Percentiles rank a stretch among this genome's conserved stretches.
phyloP scores from a whole-genome alignment of 257 asterid genomes.

The Capsicum baccatum region DNA sequence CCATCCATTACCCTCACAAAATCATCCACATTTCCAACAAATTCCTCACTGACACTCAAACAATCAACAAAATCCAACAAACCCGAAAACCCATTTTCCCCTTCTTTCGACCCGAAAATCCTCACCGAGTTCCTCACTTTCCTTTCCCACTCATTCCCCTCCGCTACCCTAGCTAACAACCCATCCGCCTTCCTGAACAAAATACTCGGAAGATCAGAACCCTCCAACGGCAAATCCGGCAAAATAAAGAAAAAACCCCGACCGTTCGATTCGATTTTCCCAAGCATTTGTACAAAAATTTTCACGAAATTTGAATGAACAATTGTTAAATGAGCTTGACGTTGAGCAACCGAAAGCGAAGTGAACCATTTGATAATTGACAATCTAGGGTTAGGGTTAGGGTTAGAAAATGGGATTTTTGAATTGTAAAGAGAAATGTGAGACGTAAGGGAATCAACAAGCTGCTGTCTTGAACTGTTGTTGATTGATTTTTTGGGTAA shows the following conservation, averaged over 20 bases:
- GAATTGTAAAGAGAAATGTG: slow-evolving; percentile 86
- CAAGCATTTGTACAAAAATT: slow-evolving; percentile 68
- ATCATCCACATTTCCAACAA: slow-evolving; percentile 59
- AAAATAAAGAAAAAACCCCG: slow-evolving; percentile 71
- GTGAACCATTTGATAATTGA: slow-evolving; percentile 88
- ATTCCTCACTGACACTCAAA: slow-evolving; percentile 60
- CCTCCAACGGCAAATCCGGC: slow-evolving; percentile 68
- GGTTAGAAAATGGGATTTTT: slow-evolving; percentile 39
- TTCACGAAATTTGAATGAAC: slow-evolving; percentile 59
- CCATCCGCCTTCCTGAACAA: slow-evolving; percentile 82
- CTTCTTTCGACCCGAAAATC: slow-evolving; percentile 80
- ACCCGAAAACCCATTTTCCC: slow-evolving; percentile 44
- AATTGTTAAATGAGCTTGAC: slow-evolving; percentile 77
- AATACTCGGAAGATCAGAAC: slow-evolving; percentile 68
- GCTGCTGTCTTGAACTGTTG: slow-evolving; percentile 53
- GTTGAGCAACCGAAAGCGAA: slow-evolving; percentile 73
- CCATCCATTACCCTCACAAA: slow-evolving; percentile 68
- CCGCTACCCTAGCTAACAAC: slow-evolving; percentile 55
- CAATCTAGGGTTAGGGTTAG: slow-evolving; percentile 50
- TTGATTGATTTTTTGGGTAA: background rate
- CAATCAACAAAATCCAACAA: slow-evolving; percentile 52
- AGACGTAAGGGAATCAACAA: slow-evolving; percentile 77
- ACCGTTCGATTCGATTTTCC: slow-evolving; percentile 56
- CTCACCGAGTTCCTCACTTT: slow-evolving; percentile 56
- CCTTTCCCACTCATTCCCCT: slow-evolving; percentile 50